Percentiles rank a stretch among this genome's conserved stretches.
Conservation (phyloP, 768 basidiomycete species). For the Lentinula detonsa region DNA sequence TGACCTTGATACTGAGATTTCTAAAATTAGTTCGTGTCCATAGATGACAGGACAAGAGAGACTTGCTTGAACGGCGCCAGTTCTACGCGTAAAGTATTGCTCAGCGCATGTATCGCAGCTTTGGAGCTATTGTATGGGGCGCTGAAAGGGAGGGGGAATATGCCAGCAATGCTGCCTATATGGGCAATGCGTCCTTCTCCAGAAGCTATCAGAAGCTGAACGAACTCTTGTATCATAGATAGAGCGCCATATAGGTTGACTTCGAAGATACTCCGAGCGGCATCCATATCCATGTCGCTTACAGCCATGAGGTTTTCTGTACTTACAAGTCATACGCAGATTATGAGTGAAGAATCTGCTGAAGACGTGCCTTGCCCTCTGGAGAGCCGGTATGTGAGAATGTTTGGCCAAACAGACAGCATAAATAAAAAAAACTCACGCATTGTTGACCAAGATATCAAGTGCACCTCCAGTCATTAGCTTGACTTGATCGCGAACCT, state of each 20-base stretch:
- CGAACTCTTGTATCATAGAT: slow-evolving; percentile 18
- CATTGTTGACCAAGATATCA: slow-evolving; percentile 25
- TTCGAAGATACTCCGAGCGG: slow-evolving; percentile 16
- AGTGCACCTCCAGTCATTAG: slow-evolving; percentile 18
- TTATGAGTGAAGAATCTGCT: too few species aligned
- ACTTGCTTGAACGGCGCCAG: slow-evolving; percentile 19
- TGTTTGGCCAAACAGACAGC: not conserved
- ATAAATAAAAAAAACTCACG: slow-evolving; percentile 10
- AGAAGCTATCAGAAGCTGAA: slow-evolving; percentile 15
- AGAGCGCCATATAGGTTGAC: slow-evolving; percentile 21
- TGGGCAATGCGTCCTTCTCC: slow-evolving; percentile 18
- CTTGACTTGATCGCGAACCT: slow-evolving; percentile 9
- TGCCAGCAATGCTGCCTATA: slow-evolving; percentile 17
- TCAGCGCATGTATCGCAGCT: slow-evolving; percentile 20
- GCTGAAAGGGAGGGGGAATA: slow-evolving; percentile 21
- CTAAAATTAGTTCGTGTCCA: not conserved
- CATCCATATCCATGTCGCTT: slow-evolving; percentile 15
- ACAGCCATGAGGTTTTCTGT: slow-evolving; percentile 12
- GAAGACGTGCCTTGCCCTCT: slow-evolving; percentile 10
- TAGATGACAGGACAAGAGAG: not conserved
- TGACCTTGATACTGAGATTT: slow-evolving; percentile 7
- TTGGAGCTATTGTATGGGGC: slow-evolving; percentile 20
- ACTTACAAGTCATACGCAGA: not conserved
- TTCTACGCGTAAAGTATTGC: slow-evolving; percentile 22
- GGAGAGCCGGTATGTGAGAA: not conserved